Evolutionary conservation across 2,329 filamentous ascomycete genomes (phyloP), one percentile per base, ranked within the genome.

Genomic region (Aureobasidium sp.): DNA sequence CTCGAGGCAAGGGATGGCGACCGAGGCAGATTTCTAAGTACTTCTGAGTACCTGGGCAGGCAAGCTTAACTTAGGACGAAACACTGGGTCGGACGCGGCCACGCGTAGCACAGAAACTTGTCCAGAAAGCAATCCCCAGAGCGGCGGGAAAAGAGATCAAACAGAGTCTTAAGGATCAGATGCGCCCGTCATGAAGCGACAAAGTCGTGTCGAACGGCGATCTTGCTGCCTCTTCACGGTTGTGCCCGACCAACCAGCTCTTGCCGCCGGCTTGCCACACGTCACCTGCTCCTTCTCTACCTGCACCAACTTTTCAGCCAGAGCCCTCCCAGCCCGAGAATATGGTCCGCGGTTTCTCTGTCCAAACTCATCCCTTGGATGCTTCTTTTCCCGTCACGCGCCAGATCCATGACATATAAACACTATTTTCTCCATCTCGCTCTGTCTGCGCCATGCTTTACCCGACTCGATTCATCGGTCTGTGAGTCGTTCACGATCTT

Each of bases 211-310:
- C 46, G 15, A 41, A 26, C 17, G 57, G 36, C 57, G 57, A 60
- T 60, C 57, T 15, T 29, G 24, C 56, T 50, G 56, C 56, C 56
- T 59, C 27, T 39, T 26, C 8, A 12, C 56, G 27, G n/a, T 48
- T 48, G 48, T 59, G 55, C 55, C 55, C 55, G 55, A 60, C 57
- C 57, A 60, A 60, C 57, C 57, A 59, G 29, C 43, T 34, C 41
- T 26, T 17, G 17, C 41, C 39, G 26, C 39, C 50, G 5, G 39
- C 53, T 57, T 24, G 39, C 29, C 41, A 26, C 39, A 48, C 55
- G 55, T 59, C 55, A 59, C 47, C 43, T 59, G 55, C 55, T 57
- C 43, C 43, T 48, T 37, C n/a, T 48, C 32, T 39, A 20, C 46
- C 32, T 59, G 55, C 53, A 57, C 53, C 37, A 29, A 15, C 34